Conservation (phyloP, 768 basidiomycete genomes). For the Suillus occidentalis region DNA sequence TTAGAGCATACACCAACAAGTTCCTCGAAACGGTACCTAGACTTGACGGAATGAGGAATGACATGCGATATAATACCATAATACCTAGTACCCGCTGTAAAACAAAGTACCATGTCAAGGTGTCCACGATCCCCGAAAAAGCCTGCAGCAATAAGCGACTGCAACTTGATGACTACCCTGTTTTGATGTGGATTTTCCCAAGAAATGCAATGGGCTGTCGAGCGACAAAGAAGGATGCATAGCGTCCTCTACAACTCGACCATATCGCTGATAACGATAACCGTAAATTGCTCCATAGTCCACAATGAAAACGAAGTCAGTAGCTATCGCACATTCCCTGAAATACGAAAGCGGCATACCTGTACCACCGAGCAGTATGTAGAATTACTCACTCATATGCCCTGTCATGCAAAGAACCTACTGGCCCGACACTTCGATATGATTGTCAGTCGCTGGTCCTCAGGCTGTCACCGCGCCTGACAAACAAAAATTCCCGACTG, state of each 20-base stretch:
- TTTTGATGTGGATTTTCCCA: too few species aligned
- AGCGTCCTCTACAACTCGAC: conserved; percentile 38
- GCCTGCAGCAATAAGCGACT: too few species aligned
- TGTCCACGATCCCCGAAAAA: too few species aligned
- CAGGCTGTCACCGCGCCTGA: conserved; percentile 7
- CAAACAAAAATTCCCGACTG: conserved; percentile 14
- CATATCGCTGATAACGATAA: conserved; percentile 45
- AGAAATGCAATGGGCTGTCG: too few species aligned
- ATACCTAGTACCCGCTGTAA: too few species aligned
- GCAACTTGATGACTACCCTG: too few species aligned
- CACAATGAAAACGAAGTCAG: conserved; percentile 21
- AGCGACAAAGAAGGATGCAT: too few species aligned
- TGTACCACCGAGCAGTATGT: conserved; percentile 44
- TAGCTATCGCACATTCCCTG: neutral
- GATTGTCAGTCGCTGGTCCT: neutral
- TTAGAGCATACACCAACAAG: conserved; percentile 45
- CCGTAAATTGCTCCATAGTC: conserved; percentile 45
- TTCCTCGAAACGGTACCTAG: conserved; percentile 49
- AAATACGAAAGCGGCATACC: conserved; percentile 24
- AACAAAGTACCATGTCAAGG: too few species aligned
- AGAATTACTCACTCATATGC: conserved; percentile 49
- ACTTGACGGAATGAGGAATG: conserved; percentile 29
- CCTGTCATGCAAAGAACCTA: conserved; percentile 53
- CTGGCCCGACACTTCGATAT: conserved; percentile 43
- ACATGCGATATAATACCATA: too few species aligned